A percentile compares a stretch with the other conserved stretches of the same genome.
Evolutionary conservation across 78 protist species (phyloP).

Genomic region (Anaeramoeba flamelloides): DNA sequence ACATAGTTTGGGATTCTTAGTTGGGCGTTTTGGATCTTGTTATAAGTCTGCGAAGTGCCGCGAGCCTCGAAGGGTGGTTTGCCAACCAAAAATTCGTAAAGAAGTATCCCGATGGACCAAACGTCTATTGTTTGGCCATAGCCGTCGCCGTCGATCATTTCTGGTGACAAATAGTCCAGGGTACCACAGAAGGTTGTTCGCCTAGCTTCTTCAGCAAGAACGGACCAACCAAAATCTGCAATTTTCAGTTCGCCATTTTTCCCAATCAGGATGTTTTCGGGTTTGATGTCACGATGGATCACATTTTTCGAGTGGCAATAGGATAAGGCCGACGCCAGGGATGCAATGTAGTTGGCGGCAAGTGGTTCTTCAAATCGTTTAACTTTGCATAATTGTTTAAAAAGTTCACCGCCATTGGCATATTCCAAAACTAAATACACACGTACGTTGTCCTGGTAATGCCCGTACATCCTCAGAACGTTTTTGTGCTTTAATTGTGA

Average conservation of each 20-base stretch:
- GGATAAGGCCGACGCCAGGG: slow-evolving; percentile 43
- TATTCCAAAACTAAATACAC: slow-evolving; percentile 88
- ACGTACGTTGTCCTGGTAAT: slow-evolving; percentile 69
- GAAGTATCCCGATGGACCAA: slow-evolving; percentile 76
- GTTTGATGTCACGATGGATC: slow-evolving; percentile 91
- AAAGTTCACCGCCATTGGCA: slow-evolving; percentile 80
- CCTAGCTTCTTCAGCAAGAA: slow-evolving; percentile 34
- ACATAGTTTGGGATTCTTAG: slow-evolving; percentile 29
- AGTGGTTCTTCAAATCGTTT: slow-evolving; percentile 30
- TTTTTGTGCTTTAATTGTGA: slow-evolving; percentile 27
- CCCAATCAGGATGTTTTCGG: slow-evolving; percentile 8
- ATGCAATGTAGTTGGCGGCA: slow-evolving; percentile 53
- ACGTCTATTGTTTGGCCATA: slow-evolving; percentile 58
- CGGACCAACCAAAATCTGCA: slow-evolving; percentile 95
- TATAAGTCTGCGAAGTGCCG: slow-evolving; percentile 3
- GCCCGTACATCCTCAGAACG: slow-evolving; percentile 75
- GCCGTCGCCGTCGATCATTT: slow-evolving; percentile 53
- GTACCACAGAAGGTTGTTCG: slow-evolving; percentile 69
- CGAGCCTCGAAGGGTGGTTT: slow-evolving; percentile 55
- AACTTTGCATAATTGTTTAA: slow-evolving; percentile 41
- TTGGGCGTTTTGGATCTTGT: slow-evolving; percentile 32
- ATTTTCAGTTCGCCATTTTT: slow-evolving; percentile 62
- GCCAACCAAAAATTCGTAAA: slow-evolving; percentile 68
- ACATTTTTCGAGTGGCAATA: slow-evolving; percentile 67
- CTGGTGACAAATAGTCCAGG: slow-evolving; percentile 86